Conservation (phyloP, 192 early-diverging fungal species). For the Lunasporangiospora selenospora region DNA sequence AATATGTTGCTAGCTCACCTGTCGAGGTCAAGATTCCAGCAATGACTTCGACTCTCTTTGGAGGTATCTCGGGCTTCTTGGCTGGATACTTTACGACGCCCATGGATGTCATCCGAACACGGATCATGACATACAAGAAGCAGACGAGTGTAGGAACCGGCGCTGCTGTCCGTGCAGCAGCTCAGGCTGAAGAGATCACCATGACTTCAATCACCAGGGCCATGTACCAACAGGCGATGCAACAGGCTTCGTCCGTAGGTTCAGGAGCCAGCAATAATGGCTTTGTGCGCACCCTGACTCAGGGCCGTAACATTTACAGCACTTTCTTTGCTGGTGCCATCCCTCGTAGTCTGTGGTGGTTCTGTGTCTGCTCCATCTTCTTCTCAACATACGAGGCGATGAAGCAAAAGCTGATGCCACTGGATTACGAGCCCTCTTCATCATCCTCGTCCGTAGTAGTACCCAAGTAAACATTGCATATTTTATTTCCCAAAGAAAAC, state of each 20-base stretch:
- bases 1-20: slow-evolving; percentile 52
- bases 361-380: slow-evolving; percentile 79
- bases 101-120: slow-evolving; percentile 74
- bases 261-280: slow-evolving; percentile 18
- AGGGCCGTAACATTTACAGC: slow-evolving; percentile 40
- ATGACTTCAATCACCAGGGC: slow-evolving; percentile 41
- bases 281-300: slow-evolving; percentile 5
- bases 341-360: slow-evolving; percentile 76
- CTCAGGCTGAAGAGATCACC: slow-evolving; percentile 35
- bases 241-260: slow-evolving; percentile 2
- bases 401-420: slow-evolving; percentile 49
- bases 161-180: slow-evolving; percentile 10
- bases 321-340: slow-evolving; percentile 70
- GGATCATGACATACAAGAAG: slow-evolving; percentile 67
- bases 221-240: slow-evolving; percentile 31
- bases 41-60: slow-evolving; percentile 69
- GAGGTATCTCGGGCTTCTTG: slow-evolving; percentile 74
- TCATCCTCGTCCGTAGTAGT: slow-evolving; percentile 10
- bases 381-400: slow-evolving; percentile 74
- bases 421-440: slow-evolving; percentile 25
- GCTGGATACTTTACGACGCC: slow-evolving; percentile 80
- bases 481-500: no score
- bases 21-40: slow-evolving; percentile 70
- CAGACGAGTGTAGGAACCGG: slow-evolving; percentile 19
- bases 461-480: no score